Base-by-base conservation (phyloP, 2,329 filamentous ascomycete species). In the Ceratocystis alfenasii region DNA sequence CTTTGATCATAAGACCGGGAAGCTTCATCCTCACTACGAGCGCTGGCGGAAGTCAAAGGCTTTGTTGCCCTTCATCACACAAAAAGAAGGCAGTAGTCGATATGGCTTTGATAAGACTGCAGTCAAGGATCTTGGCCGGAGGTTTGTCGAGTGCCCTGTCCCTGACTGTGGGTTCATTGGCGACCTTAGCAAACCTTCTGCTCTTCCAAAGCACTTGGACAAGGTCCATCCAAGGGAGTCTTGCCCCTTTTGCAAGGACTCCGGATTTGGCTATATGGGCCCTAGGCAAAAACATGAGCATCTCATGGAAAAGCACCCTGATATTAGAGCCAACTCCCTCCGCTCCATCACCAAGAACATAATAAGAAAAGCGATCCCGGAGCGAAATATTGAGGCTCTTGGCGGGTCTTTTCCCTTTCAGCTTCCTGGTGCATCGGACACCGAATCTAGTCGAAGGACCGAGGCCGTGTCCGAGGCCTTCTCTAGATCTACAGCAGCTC, bases 101-200 rank as follows among this genome's bases (percentile, higher is more conserved):
- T 55, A 65, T 36, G 5, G 22, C 4, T 25, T 48, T 25, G 41
- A 65, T n/a, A 33, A 33, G 7, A 28, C 20, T 12, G 44, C 45
- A 2, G 36, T 6, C 15, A 62, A 55, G n/a, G 44, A 48, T 60
- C 22, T 60, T 41, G 45, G 55, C 25, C 12, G 33, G 20, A 62
- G 22, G n/a, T 33, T 62, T 10, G 30, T 65, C 25, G 44, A 67
- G 46, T 67, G 66, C 41, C 66, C 66, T n/a, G 62, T 44, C 57
- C 20, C 50, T 2, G 62, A 62, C 33, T 67, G 66, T 22, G 66
- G 62, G 20, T 67, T 62, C 20, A 36, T 67, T n/a, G 33, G 46
- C 3, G 28, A 65, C 10, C 15, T 48, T 53, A 28, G 22, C 4
- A 45, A 61, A 8, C 64, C 45, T 30, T 62, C 41, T 62, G 10